Percentiles rank a stretch among this genome's conserved stretches.
Evolutionary conservation across 805 yeast genomes (phyloP).

Genomic region (Cyberlindnera mycetangii): DNA sequence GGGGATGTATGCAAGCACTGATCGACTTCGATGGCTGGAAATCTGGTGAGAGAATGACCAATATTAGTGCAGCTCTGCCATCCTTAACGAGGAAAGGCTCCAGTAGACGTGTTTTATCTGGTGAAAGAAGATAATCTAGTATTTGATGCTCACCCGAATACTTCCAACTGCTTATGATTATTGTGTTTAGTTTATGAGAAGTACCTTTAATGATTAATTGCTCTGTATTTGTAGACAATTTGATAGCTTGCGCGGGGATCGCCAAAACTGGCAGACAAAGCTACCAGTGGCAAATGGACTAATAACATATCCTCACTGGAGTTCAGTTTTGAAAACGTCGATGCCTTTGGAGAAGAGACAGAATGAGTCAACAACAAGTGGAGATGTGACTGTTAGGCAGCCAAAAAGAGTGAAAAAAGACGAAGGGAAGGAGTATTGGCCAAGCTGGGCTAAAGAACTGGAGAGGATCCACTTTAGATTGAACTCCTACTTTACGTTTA

Average conservation of each 20-base stretch:
- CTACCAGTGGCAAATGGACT: neutral
- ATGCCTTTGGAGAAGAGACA: neutral
- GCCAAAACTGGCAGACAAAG: neutral
- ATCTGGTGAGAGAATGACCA: constrained; percentile 42
- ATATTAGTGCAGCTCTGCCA: constrained; percentile 31
- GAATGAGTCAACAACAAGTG: neutral
- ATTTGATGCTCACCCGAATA: neutral
- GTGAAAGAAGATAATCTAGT: neutral
- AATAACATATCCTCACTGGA: neutral
- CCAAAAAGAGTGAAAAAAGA: constrained; percentile 5
- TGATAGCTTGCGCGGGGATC: neutral
- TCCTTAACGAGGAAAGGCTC: constrained; percentile 22
- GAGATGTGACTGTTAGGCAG: neutral
- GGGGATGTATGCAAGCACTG: constrained; percentile 99
- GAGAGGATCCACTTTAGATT: constrained; percentile 48
- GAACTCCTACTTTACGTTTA: constrained; percentile 60
- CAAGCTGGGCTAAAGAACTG: constrained; percentile 37
- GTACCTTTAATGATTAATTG: neutral
- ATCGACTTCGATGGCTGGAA: constrained; percentile 95
- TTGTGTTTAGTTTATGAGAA: neutral
- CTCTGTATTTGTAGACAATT: neutral
- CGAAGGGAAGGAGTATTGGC: constrained; percentile 21
- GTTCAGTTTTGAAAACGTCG: neutral
- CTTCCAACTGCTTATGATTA: neutral
- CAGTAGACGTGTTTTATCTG: constrained; percentile 5